Percentiles rank a stretch among this genome's conserved stretches.
phyloP scores from a whole-genome alignment of 202 grass and related monocot species.

The Setaria viridis region DNA sequence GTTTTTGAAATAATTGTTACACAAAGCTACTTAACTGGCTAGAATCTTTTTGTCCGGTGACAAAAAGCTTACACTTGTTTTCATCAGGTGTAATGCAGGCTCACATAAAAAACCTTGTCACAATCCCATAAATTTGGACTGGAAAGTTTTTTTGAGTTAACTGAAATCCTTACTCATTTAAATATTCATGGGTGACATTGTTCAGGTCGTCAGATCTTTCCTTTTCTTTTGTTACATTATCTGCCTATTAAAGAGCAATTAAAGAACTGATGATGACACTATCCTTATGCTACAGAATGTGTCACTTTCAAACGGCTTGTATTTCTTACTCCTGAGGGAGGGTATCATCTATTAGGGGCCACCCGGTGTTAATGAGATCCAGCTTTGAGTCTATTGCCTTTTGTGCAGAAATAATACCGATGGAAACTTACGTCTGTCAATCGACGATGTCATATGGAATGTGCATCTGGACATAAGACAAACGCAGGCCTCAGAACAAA shows the following conservation, averaged over 20 bases:
- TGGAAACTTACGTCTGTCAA: constrained; percentile 38
- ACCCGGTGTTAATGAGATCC: constrained; percentile 32
- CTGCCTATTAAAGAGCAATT: constrained; percentile 30
- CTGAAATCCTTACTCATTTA: neutral
- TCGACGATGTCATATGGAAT: constrained; percentile 14
- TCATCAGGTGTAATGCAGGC: neutral
- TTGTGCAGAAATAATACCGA: constrained; percentile 29
- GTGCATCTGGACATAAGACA: constrained; percentile 13
- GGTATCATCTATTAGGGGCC: constrained; percentile 38
- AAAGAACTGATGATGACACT: constrained; percentile 41
- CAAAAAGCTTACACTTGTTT: neutral
- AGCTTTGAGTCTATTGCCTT: constrained; percentile 31
- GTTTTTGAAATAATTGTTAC: neutral
- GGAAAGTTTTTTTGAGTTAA: neutral
- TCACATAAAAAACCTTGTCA: neutral
- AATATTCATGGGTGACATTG: neutral
- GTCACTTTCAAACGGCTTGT: constrained; percentile 39
- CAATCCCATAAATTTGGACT: neutral
- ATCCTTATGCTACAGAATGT: constrained; percentile 18
- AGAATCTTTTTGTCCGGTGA: neutral
- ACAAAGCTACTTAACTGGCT: neutral
- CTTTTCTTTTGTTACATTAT: neutral
- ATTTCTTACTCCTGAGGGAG: constrained; percentile 36
- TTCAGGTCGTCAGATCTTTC: neutral
- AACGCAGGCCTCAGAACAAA: constrained; percentile 12